Evolutionary conservation across 1,139 yeast genomes (phyloP).

Genomic region (Saccharomyces hybrid): DNA sequence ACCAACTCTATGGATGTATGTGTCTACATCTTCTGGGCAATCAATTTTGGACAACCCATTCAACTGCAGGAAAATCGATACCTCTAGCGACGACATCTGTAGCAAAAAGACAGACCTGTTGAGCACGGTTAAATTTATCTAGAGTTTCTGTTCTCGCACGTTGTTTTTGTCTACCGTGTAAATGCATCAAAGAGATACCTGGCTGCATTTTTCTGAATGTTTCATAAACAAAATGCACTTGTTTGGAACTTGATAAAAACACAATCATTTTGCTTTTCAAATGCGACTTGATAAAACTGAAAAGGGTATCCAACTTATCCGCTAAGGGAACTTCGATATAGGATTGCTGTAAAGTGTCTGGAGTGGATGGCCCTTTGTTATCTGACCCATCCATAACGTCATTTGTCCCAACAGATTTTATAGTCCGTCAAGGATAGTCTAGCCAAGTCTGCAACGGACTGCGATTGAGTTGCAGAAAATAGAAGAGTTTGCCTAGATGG

Average conservation of each 20-base stretch:
- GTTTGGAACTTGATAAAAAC: constrained; percentile 86
- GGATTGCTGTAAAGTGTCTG: constrained; percentile 76
- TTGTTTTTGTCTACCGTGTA: constrained; percentile 94
- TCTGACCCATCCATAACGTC: constrained; percentile 31
- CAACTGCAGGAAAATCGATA: constrained; percentile 91
- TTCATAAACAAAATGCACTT: constrained; percentile 90
- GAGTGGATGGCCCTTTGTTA: constrained; percentile 53
- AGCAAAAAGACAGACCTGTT: constrained; percentile 82
- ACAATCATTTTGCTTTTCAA: constrained; percentile 78
- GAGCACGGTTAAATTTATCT: constrained; percentile 75
- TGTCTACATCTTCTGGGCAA: constrained; percentile 92
- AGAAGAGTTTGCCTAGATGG: constrained; percentile 79
- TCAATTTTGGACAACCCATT: constrained; percentile 95
- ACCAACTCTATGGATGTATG: constrained; percentile 94
- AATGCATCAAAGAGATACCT: constrained; percentile 84
- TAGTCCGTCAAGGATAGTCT: constrained; percentile 80
- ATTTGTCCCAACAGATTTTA: constrained; percentile 49
- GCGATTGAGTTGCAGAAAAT: constrained; percentile 91
- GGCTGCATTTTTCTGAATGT: constrained; percentile 89
- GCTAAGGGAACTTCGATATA: constrained; percentile 64
- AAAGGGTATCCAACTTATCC: constrained; percentile 77
- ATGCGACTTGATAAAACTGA: constrained; percentile 87
- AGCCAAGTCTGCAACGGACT: constrained; percentile 79
- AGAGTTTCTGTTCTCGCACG: constrained; percentile 87
- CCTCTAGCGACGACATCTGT: constrained; percentile 98